Percentiles rank a stretch among this genome's conserved stretches.
phyloP scores from a whole-genome alignment of 768 basidiomycete genomes.

The Rhodosporidiobolus sp. region DNA sequence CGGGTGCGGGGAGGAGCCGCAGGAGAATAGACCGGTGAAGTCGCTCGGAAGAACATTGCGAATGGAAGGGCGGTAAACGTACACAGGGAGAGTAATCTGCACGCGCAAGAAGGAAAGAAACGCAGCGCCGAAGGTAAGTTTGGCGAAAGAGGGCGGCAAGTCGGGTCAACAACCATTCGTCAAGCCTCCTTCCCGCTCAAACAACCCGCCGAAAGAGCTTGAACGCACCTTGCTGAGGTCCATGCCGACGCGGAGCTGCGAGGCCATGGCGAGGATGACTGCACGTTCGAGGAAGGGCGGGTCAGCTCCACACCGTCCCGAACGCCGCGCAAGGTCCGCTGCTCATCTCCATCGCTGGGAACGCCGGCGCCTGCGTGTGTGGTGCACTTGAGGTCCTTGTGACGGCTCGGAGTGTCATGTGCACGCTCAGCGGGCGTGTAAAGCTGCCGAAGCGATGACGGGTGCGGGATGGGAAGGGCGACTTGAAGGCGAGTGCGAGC shows the following conservation, averaged over 20 bases:
- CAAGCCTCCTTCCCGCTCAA: neutral
- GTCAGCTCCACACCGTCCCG: neutral
- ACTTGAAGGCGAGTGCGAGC: too few species aligned
- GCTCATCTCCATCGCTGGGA: too few species aligned
- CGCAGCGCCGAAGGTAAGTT: neutral
- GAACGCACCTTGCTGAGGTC: neutral
- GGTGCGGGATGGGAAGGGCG: too few species aligned
- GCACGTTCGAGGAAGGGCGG: neutral
- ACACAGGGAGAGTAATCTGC: constrained; percentile 73
- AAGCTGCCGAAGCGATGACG: too few species aligned
- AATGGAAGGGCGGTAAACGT: constrained; percentile 43
- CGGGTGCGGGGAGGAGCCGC: too few species aligned
- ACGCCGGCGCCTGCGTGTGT: too few species aligned
- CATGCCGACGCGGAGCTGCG: constrained; percentile 10
- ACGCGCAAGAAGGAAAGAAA: constrained; percentile 57
- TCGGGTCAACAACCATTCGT: too few species aligned
- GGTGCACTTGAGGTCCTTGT: neutral
- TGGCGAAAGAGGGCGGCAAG: neutral
- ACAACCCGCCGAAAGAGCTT: too few species aligned
- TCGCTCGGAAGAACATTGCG: neutral
- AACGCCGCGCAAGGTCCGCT: too few species aligned
- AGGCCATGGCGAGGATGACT: neutral
- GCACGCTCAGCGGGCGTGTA: too few species aligned
- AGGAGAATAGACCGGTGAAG: too few species aligned
- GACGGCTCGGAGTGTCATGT: too few species aligned